Conservation (phyloP, 106 monocot species). For the Dendrobium chrysotoxum region DNA sequence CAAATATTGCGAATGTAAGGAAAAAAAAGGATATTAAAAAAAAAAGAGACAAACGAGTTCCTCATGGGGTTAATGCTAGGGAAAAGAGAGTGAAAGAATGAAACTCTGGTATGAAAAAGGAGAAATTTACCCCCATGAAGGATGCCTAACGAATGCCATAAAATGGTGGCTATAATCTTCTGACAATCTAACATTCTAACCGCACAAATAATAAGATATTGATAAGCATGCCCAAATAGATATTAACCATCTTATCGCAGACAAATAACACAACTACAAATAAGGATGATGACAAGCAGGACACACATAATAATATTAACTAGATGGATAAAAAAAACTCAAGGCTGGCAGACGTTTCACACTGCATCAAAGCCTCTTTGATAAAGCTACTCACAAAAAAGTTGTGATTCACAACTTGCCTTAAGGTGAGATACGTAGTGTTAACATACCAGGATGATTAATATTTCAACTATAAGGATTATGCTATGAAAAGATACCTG, state of each 20-base stretch:
- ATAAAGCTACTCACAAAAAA: not conserved
- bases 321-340: not conserved
- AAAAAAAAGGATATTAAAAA: too few species aligned
- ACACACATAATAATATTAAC: not conserved
- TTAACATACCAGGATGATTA: not conserved
- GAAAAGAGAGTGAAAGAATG: too few species aligned
- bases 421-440: not conserved
- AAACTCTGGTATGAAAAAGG: not conserved
- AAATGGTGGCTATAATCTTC: not conserved
- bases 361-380: not conserved
- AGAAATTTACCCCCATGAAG: not conserved
- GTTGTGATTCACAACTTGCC: not conserved
- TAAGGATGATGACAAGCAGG: not conserved
- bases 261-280: not conserved
- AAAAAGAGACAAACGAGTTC: too few species aligned
- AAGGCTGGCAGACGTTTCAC: not conserved
- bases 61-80: too few species aligned
- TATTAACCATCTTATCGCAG: not conserved
- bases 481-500: conserved; percentile 34
- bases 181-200: not conserved
- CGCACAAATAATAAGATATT: not conserved
- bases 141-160: not conserved
- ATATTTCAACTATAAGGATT: not conserved
- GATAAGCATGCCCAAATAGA: not conserved
- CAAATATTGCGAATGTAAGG: too few species aligned